These are phyloP conservation scores for Cystofilobasidium macerans DNA, from an alignment of 768 basidiomycete species.

Conservation along the genomic window DNA sequence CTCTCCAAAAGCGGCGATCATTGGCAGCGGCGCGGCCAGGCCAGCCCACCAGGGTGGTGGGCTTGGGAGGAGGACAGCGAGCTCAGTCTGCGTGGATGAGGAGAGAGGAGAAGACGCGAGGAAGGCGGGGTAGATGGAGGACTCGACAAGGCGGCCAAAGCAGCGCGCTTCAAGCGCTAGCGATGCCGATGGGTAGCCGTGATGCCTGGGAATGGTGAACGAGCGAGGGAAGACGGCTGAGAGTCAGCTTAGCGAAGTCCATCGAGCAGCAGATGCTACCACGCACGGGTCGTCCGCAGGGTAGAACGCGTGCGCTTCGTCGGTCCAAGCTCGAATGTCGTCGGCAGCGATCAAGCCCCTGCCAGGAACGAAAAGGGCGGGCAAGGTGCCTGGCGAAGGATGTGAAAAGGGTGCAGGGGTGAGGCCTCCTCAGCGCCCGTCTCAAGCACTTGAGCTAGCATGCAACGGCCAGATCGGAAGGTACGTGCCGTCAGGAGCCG, in stretches of 20 bases:
- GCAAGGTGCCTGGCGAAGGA: background rate
- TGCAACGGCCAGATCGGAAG: background rate
- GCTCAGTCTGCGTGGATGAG: background rate
- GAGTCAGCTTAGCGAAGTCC: too few relatives aligned
- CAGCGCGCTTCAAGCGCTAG: slow-evolving; percentile 12
- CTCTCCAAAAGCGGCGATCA: background rate
- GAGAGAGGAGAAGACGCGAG: slow-evolving; percentile 21
- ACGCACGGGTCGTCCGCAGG: slow-evolving; percentile 10
- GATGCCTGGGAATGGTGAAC: background rate
- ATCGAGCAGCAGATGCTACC: background rate
- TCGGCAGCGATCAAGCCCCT: background rate
- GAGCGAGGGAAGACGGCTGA: background rate
- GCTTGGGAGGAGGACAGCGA: slow-evolving; percentile 8
- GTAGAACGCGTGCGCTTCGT: slow-evolving; percentile 6
- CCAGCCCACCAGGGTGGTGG: slow-evolving; percentile 19
- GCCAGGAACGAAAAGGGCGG: background rate
- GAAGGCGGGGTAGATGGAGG: slow-evolving; percentile 12
- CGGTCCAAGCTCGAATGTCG: background rate
- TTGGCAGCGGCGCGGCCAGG: slow-evolving; percentile 16
- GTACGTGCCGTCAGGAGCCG: background rate
- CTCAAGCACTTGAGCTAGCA: background rate
- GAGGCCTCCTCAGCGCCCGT: background rate
- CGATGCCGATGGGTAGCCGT: slow-evolving; percentile 14
- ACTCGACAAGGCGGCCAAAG: slow-evolving; percentile 19
- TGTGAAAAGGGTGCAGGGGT: too few relatives aligned